A percentile compares a stretch with the other conserved stretches of the same genome.
Evolutionary conservation across 345 rosid species (phyloP).

Genomic region (Eucalyptus pauciflora): DNA sequence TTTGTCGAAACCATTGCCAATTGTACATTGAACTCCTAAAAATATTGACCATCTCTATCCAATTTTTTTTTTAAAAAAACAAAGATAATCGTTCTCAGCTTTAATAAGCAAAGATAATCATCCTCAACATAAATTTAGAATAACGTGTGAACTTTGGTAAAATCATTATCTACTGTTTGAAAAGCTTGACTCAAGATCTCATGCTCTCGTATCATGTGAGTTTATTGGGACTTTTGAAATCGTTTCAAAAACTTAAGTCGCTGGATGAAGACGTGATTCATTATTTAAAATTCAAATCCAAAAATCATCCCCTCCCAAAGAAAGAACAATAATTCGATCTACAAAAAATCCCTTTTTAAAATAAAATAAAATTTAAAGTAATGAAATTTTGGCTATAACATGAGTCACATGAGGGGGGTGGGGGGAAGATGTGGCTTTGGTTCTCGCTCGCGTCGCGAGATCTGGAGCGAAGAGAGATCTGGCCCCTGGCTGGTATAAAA

Average conservation of each 20-base stretch:
- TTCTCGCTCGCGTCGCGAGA: constrained; percentile 1
- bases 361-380: not conserved
- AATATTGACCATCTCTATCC: not conserved
- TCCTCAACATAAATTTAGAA: no score
- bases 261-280: no score
- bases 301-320: not conserved
- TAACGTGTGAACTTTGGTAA: no score
- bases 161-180: fast-evolving
- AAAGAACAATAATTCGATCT: not conserved
- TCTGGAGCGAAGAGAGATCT: not conserved
- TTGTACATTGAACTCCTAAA: not conserved
- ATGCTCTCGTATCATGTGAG: fast-evolving
- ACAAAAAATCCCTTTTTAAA: not conserved
- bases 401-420: not conserved
- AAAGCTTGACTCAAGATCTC: fast-evolving
- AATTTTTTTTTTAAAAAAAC: no score
- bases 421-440: constrained; percentile 28
- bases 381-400: not conserved
- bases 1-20: no score
- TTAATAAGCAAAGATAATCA: no score
- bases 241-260: fast-evolving
- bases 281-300: not conserved
- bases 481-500: not conserved
- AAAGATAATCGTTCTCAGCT: no score
- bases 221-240: fast-evolving